Conservation (phyloP, 1,139 yeast species). For the Diutina rugosa region DNA sequence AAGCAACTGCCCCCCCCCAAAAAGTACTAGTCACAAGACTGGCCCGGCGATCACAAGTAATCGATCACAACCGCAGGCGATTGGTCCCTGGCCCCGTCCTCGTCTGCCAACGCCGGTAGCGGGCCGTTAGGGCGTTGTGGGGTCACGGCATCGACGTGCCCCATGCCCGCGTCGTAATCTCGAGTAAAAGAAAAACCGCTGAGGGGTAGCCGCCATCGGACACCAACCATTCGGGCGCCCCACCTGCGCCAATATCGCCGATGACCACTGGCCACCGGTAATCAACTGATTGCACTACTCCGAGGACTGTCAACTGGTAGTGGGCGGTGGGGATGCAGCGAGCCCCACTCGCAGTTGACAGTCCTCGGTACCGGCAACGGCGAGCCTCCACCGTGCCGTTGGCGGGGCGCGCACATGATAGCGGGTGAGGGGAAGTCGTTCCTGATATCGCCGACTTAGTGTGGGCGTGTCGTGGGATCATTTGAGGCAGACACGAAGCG, state of each 20-base stretch:
- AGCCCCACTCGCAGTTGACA: background rate
- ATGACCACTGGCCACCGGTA: no score
- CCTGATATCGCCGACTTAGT: background rate
- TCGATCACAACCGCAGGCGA: background rate
- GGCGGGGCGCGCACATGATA: constrained; percentile 1
- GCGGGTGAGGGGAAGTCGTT: constrained; percentile 1
- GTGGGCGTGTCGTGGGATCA: background rate
- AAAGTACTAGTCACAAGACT: background rate
- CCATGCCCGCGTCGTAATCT: no score
- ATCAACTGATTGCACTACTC: no score
- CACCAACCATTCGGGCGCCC: no score
- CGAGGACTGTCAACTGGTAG: no score
- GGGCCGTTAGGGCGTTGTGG: background rate
- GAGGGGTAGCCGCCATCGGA: no score
- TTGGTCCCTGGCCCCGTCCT: background rate
- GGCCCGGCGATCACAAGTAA: background rate
- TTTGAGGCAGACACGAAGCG: background rate
- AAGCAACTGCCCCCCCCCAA: background rate
- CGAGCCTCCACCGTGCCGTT: background rate
- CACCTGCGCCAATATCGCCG: no score
- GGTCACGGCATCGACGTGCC: no score
- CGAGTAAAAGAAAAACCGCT: no score
- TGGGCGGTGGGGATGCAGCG: background rate
- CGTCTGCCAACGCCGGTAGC: background rate
- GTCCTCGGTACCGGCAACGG: background rate